Conservation (phyloP, 306 rosid species). For the Cucurbita ficifolia region DNA sequence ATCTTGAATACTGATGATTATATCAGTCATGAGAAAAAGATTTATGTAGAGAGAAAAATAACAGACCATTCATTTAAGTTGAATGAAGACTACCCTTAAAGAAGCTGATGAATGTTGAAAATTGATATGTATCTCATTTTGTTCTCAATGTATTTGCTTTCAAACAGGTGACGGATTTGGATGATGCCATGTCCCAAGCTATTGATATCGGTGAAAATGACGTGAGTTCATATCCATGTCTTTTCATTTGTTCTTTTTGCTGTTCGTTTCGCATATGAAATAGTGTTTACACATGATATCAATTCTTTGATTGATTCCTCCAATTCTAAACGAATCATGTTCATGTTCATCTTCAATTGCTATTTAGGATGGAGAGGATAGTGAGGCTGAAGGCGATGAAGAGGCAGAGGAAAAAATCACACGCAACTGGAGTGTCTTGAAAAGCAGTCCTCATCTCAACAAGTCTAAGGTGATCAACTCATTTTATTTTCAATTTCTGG, state of each 20-base stretch:
- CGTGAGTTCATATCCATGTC: slow-evolving; percentile 30
- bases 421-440: slow-evolving; percentile 89
- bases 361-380: slow-evolving; percentile 60
- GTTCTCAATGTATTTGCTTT: slow-evolving; percentile 8
- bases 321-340: neutral
- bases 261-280: neutral
- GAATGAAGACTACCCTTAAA: neutral
- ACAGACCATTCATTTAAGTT: neutral
- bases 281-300: neutral
- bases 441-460: slow-evolving; percentile 53
- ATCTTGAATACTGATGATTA: neutral
- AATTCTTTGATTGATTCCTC: slow-evolving; percentile 6
- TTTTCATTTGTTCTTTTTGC: neutral
- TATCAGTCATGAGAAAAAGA: neutral
- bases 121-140: neutral
- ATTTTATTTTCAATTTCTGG: slow-evolving; percentile 3
- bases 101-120: neutral
- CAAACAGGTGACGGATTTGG: slow-evolving; percentile 62
- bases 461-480: slow-evolving; percentile 49
- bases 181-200: slow-evolving; percentile 86
- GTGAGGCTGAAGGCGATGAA: slow-evolving; percentile 45
- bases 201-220: slow-evolving; percentile 93
- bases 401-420: slow-evolving; percentile 45
- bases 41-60: neutral
- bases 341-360: neutral